phyloP scores from a whole-genome alignment of 768 basidiomycete genomes.

The Boletus pseudopeckii region DNA sequence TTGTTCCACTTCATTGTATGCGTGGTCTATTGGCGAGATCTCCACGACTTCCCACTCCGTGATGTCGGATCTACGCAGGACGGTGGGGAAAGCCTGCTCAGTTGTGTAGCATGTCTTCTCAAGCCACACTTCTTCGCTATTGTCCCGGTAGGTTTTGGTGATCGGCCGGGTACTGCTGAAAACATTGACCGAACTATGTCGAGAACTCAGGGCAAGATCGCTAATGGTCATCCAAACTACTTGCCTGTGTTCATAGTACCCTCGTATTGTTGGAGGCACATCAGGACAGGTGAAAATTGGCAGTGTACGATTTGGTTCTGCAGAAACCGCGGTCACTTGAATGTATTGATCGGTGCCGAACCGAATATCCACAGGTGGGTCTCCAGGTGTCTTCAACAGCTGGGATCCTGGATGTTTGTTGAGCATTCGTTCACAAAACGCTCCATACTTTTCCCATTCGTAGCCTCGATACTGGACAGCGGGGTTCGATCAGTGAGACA shows the following conservation, averaged over 20 bases:
- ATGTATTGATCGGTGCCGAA: slow-evolving; percentile 81
- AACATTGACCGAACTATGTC: slow-evolving; percentile 67
- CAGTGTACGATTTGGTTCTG: slow-evolving; percentile 75
- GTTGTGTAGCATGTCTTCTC: slow-evolving; percentile 89
- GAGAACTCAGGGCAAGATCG: background rate
- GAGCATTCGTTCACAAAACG: slow-evolving; percentile 88
- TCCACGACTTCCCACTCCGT: slow-evolving; percentile 65
- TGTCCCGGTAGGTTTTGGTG: slow-evolving; percentile 59
- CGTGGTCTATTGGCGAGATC: slow-evolving; percentile 82
- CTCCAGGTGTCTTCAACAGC: slow-evolving; percentile 65
- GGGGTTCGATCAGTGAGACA: background rate
- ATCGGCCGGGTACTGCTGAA: slow-evolving; percentile 78
- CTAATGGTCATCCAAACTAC: slow-evolving; percentile 10
- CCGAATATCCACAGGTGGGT: slow-evolving; percentile 78
- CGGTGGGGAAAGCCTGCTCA: slow-evolving; percentile 87
- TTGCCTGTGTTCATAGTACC: slow-evolving; percentile 86
- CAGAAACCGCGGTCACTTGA: slow-evolving; percentile 80
- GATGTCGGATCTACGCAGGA: slow-evolving; percentile 86
- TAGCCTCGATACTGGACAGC: slow-evolving; percentile 78
- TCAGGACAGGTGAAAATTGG: slow-evolving; percentile 84
- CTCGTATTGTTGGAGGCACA: slow-evolving; percentile 73
- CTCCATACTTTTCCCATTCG: slow-evolving; percentile 91
- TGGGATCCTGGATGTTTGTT: slow-evolving; percentile 87
- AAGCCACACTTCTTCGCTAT: slow-evolving; percentile 73
- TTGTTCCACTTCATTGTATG: slow-evolving; percentile 74